A percentile compares a stretch with the other conserved stretches of the same genome.
Evolutionary conservation across 2,329 filamentous ascomycete species (phyloP).

Genomic region (Trichoderma polysporum): DNA sequence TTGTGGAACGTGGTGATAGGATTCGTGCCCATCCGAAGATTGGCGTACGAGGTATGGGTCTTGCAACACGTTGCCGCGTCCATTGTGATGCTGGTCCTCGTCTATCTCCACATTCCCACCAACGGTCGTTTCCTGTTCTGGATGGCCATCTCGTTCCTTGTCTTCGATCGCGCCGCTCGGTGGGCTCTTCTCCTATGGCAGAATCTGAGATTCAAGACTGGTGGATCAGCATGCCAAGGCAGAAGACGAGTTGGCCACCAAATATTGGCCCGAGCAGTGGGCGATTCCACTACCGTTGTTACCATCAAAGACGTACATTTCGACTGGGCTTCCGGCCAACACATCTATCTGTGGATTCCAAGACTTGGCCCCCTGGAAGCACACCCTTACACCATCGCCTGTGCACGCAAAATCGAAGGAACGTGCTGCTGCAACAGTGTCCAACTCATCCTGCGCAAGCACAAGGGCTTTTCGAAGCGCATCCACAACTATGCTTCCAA

Average conservation of each 20-base stretch:
- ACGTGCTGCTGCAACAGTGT: slow-evolving; percentile 59
- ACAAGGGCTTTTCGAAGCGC: slow-evolving; percentile 56
- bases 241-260: slow-evolving; percentile 53
- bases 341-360: slow-evolving; percentile 62
- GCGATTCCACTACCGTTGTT: slow-evolving; percentile 54
- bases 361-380: slow-evolving; percentile 53
- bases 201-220: slow-evolving; percentile 48
- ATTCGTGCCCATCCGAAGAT: slow-evolving; percentile 61
- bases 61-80: slow-evolving; percentile 65
- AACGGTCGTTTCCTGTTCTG: slow-evolving; percentile 63
- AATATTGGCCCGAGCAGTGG: slow-evolving; percentile 48
- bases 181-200: slow-evolving; percentile 49
- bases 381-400: slow-evolving; percentile 63
- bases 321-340: slow-evolving; percentile 58
- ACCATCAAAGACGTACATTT: slow-evolving; percentile 62
- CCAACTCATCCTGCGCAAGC: slow-evolving; percentile 57
- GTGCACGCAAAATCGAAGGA: slow-evolving; percentile 49
- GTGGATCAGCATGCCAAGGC: slow-evolving; percentile 46
- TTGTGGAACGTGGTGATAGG: slow-evolving; percentile 65
- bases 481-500: slow-evolving; percentile 49
- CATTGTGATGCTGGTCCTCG: slow-evolving; percentile 59
- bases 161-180: slow-evolving; percentile 60
- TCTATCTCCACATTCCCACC: slow-evolving; percentile 62
- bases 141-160: slow-evolving; percentile 63
- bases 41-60: slow-evolving; percentile 69